These are phyloP conservation scores for Eucalyptus decipiens DNA, from an alignment of 345 rosid species.

Conservation along the genomic window DNA sequence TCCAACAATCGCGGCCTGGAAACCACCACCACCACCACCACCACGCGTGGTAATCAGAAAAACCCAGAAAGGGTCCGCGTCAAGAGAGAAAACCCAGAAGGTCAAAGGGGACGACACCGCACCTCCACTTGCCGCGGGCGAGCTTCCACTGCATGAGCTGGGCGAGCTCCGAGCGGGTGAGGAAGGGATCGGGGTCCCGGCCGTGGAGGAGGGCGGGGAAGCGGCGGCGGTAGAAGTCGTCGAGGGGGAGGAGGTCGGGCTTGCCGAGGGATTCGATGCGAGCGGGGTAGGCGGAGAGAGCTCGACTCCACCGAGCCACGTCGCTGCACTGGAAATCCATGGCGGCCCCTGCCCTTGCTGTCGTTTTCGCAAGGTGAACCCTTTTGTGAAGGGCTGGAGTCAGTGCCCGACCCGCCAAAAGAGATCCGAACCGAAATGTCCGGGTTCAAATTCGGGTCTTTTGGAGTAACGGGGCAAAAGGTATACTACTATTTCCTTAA, in stretches of 20 bases:
- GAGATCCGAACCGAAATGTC: neutral
- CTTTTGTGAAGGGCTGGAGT: neutral
- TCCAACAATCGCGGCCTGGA: slow-evolving; percentile 72
- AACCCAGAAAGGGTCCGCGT: neutral
- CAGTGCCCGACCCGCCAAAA: neutral
- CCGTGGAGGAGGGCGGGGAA: slow-evolving; percentile 51
- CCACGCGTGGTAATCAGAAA: neutral
- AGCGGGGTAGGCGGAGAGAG: slow-evolving; percentile 40
- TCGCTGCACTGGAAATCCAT: slow-evolving; percentile 47
- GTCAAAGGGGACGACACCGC: neutral
- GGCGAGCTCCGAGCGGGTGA: slow-evolving; percentile 71
- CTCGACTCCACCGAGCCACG: slow-evolving; percentile 39
- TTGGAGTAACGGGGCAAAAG: neutral
- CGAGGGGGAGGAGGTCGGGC: slow-evolving; percentile 58
- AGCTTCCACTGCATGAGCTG: slow-evolving; percentile 92
- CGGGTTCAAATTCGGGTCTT: neutral
- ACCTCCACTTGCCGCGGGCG: slow-evolving; percentile 94
- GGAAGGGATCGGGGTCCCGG: slow-evolving; percentile 73
- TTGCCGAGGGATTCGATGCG: slow-evolving; percentile 50
- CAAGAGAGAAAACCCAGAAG: neutral
- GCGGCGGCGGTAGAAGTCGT: slow-evolving; percentile 49
- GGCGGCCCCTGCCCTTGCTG: neutral
- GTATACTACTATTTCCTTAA: neutral
- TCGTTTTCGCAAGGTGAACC: neutral
- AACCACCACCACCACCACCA: neutral